Conservation (phyloP, 176 grass and related monocot species). For the Olyra latifolia region DNA sequence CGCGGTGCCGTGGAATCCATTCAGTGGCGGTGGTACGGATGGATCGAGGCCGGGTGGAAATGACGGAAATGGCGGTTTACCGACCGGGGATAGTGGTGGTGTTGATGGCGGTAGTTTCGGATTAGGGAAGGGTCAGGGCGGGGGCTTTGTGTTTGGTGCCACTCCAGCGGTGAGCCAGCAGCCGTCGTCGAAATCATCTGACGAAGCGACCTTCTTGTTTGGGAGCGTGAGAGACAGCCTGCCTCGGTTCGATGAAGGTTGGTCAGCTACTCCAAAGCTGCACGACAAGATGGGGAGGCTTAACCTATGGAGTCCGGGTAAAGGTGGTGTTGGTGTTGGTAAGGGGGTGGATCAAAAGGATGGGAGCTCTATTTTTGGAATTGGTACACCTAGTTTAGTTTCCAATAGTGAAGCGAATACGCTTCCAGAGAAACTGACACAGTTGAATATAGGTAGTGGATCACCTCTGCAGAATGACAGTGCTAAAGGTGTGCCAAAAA, state of each 20-base stretch:
- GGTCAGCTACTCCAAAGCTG: constrained; percentile 26
- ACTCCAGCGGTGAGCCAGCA: constrained; percentile 21
- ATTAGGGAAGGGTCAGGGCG: background rate
- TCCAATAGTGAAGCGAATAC: constrained; percentile 4
- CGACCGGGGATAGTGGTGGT: background rate
- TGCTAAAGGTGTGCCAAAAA: constrained; percentile 9
- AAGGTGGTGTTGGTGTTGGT: background rate
- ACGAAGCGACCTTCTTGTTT: constrained; percentile 37
- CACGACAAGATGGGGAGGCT: constrained; percentile 57
- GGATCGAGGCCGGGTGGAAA: background rate
- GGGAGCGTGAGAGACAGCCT: constrained; percentile 46
- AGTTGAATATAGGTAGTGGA: constrained; percentile 56
- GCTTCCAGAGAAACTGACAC: constrained; percentile 52
- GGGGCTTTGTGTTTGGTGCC: constrained; percentile 40
- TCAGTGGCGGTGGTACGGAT: constrained; percentile 30
- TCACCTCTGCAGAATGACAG: constrained; percentile 9
- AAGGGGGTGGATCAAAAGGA: constrained; percentile 13
- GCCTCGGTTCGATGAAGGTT: constrained; percentile 38
- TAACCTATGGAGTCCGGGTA: constrained; percentile 40
- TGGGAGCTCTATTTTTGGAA: constrained; percentile 24
- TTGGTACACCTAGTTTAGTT: constrained; percentile 19
- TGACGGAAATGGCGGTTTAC: background rate
- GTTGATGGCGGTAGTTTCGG: background rate
- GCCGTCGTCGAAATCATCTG: background rate
- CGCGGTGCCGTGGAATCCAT: constrained; percentile 46